These are phyloP conservation scores for Apiospora pterosperma DNA, from an alignment of 2,329 filamentous ascomycete species.

Conservation along the genomic window DNA sequence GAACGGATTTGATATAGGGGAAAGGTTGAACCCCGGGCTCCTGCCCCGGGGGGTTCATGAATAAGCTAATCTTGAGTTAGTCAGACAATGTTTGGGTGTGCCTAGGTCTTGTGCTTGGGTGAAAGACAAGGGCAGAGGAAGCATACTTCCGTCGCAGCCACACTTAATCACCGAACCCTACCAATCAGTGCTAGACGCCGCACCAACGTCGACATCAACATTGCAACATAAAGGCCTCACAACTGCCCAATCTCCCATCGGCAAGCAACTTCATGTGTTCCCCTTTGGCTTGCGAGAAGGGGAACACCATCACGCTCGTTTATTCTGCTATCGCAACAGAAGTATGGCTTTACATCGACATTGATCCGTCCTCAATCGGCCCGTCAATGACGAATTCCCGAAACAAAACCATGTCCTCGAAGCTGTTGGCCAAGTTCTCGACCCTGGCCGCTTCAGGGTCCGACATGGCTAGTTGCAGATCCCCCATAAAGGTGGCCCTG, in stretches of 20 bases:
- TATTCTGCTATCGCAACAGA: not conserved
- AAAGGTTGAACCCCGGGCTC: not conserved
- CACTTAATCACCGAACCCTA: not conserved
- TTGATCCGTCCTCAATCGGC: not conserved
- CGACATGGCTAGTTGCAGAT: slow-evolving; percentile 31
- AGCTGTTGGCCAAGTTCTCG: slow-evolving; percentile 29
- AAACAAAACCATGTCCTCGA: slow-evolving; percentile 31
- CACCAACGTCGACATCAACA: not conserved
- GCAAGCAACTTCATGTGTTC: not conserved
- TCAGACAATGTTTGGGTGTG: not conserved
- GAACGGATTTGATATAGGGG: not conserved
- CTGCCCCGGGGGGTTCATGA: not conserved
- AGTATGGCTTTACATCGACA: not conserved
- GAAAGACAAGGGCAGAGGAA: not conserved
- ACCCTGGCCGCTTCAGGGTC: slow-evolving; percentile 31
- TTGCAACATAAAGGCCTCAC: not conserved
- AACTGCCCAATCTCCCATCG: not conserved
- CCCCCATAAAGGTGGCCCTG: slow-evolving; percentile 33
- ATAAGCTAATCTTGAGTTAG: not conserved
- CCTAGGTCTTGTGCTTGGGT: not conserved
- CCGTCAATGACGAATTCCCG: slow-evolving; percentile 22
- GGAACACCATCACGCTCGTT: not conserved
- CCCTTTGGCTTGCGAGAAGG: not conserved
- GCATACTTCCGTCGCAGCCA: not conserved
- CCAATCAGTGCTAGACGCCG: not conserved